Conservation (phyloP, 1,284 basidiomycete species). For the Sanghuangporus weigelae region DNA sequence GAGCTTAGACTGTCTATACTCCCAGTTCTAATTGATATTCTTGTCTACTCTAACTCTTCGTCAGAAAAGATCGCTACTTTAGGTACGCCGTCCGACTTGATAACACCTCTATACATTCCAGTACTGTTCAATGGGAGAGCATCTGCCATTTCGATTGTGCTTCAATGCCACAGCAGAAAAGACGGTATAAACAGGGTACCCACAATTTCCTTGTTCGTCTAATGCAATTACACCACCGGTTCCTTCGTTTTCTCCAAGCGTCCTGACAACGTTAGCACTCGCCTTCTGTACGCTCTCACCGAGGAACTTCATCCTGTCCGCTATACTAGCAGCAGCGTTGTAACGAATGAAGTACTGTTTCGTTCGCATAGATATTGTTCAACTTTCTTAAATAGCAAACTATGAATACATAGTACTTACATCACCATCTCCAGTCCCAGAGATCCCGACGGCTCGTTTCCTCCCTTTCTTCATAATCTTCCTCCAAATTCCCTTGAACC, state of each 20-base stretch:
- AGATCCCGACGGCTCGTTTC: slow-evolving; percentile 61
- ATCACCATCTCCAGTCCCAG: slow-evolving; percentile 81
- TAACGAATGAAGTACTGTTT: slow-evolving; percentile 71
- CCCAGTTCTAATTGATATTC: neutral
- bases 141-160: slow-evolving; percentile 35
- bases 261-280: slow-evolving; percentile 47
- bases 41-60: slow-evolving; percentile 40
- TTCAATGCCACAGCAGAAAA: neutral
- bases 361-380: neutral
- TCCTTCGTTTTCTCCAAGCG: slow-evolving; percentile 51
- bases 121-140: slow-evolving; percentile 65
- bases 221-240: slow-evolving; percentile 69
- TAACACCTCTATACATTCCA: slow-evolving; percentile 79
- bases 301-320: slow-evolving; percentile 59
- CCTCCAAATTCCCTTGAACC: slow-evolving; percentile 37
- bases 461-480: slow-evolving; percentile 33
- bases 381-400: too few species aligned
- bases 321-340: slow-evolving; percentile 60
- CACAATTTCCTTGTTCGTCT: slow-evolving; percentile 59
- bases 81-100: slow-evolving; percentile 57
- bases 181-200: slow-evolving; percentile 16
- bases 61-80: slow-evolving; percentile 75
- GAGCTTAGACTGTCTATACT: neutral
- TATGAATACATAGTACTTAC: slow-evolving; percentile 36
- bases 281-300: slow-evolving; percentile 53